These are phyloP conservation scores for Sporothrix euskadiensis DNA, from an alignment of 2,329 filamentous ascomycete species.

Conservation along the genomic window DNA sequence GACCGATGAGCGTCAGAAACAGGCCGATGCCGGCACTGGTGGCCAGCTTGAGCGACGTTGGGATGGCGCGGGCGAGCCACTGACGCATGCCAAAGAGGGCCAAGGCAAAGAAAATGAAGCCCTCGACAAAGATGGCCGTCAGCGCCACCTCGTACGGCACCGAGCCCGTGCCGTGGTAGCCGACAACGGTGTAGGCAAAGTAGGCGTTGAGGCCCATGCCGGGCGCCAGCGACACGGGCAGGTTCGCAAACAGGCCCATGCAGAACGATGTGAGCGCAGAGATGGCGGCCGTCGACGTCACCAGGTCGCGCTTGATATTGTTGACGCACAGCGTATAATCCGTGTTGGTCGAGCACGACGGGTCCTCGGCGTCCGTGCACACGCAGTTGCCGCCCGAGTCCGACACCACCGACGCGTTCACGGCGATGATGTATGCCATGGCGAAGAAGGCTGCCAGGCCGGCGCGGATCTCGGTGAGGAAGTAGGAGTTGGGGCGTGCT, in stretches of 20 bases:
- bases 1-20: conserved; percentile 63
- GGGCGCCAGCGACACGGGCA: conserved; percentile 64
- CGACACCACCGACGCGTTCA: conserved; percentile 69
- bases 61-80: conserved; percentile 68
- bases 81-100: conserved; percentile 69
- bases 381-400: conserved; percentile 76
- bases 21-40: conserved; percentile 66
- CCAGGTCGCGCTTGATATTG: conserved; percentile 62
- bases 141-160: conserved; percentile 62
- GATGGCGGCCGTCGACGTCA: conserved; percentile 79
- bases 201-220: conserved; percentile 70
- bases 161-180: conserved; percentile 56
- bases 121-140: conserved; percentile 65
- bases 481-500: conserved; percentile 66
- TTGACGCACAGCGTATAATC: conserved; percentile 27
- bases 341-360: conserved; percentile 38
- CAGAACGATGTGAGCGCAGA: conserved; percentile 71
- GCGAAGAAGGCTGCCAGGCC: conserved; percentile 77
- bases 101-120: conserved; percentile 64
- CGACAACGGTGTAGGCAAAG: conserved; percentile 67
- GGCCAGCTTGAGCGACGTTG: conserved; percentile 64
- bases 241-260: conserved; percentile 81
- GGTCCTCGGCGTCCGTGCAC: conserved; percentile 50
- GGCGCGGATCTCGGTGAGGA: conserved; percentile 76
- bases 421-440: conserved; percentile 83